Percentiles rank a stretch among this genome's conserved stretches.
Conservation (phyloP, 805 yeast species). For the Spathaspora girioi region DNA sequence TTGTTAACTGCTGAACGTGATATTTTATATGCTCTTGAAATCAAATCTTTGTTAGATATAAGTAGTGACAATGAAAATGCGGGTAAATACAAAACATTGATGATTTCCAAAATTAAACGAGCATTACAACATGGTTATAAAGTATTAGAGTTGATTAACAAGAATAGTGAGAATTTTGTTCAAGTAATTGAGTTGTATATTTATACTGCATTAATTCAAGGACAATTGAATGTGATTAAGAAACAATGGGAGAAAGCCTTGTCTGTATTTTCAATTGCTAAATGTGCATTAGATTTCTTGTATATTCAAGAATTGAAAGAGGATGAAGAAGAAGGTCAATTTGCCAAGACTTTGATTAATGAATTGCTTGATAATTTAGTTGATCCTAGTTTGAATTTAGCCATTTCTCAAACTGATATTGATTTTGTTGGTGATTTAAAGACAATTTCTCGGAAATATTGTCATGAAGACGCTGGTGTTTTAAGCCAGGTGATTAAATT, state of each 20-base stretch:
- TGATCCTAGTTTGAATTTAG: conserved; percentile 63
- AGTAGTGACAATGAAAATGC: conserved; percentile 36
- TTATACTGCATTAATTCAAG: conserved; percentile 48
- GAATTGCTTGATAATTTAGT: conserved; percentile 57
- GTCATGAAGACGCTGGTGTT: conserved; percentile 29
- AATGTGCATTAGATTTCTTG: conserved; percentile 58
- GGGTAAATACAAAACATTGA: conserved; percentile 41
- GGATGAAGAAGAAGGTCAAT: conserved; percentile 20
- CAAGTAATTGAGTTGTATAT: conserved; percentile 29
- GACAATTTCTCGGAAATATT: conserved; percentile 44
- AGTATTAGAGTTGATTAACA: conserved; percentile 37
- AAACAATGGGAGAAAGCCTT: conserved; percentile 56
- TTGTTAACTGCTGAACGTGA: conserved; percentile 76
- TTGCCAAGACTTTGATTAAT: conserved; percentile 39
- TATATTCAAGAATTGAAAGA: conserved; percentile 8
- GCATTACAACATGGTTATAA: conserved; percentile 45
- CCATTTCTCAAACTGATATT: conserved; percentile 41
- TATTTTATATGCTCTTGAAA: conserved; percentile 63
- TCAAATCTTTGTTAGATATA: conserved; percentile 51
- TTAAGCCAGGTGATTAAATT: conserved; percentile 39
- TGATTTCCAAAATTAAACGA: conserved; percentile 65
- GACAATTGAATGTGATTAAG: conserved; percentile 47
- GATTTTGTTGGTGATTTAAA: conserved; percentile 44
- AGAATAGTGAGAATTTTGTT: conserved; percentile 30
- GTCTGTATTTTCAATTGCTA: conserved; percentile 53